Evolutionary conservation across 768 basidiomycete species (phyloP), one percentile per base, ranked within the genome.

Genomic region (Tylopilus felleus): DNA sequence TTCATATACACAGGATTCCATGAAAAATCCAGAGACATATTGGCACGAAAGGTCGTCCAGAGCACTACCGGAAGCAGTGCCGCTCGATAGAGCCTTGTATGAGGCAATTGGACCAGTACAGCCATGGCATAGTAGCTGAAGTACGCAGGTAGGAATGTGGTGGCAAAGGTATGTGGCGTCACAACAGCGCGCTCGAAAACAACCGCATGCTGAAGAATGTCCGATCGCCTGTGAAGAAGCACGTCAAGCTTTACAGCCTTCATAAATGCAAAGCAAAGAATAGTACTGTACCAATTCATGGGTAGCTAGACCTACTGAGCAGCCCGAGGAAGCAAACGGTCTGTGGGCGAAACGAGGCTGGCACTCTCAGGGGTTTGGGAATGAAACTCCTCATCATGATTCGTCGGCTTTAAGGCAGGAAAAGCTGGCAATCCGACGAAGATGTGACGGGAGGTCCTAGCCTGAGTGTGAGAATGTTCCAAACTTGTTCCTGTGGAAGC

Each of bases 111-210:
- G 8, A 83, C 79, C 46, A 86, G 73, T 31, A 81, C 64, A 13
- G 83, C 83, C 50, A 79, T 78, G 12, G 61, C 66, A 70, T 80
- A 82, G 65, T 79, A 82, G 53, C 71, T 71, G 22, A 78, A 51
- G 1, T 80, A 21, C 16, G 75, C 65, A 1, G 79, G 80, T 16
- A 77, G 23, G 29, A 82, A 55, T 46, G 73, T 66, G 10, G 71
- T 70, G n/a, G 49, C 28, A 63, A 60, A 59, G 74, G 74, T 25
- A 71, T 67, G 44, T 16, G 53, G 58, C 5, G 69, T 67, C 40
- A 60, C 49, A 7, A 27, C 35, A 16, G 42, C 42, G n/a, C 47
- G 66, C 21, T 66, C 56, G 31, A 60, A 58, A 27, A 56, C 8
- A 38, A 65, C 22, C 1, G 27, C 58, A 27, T 57, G 25, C 22